Conservation (phyloP, 2,329 filamentous ascomycete genomes). For the Xylariaceae sp. region DNA sequence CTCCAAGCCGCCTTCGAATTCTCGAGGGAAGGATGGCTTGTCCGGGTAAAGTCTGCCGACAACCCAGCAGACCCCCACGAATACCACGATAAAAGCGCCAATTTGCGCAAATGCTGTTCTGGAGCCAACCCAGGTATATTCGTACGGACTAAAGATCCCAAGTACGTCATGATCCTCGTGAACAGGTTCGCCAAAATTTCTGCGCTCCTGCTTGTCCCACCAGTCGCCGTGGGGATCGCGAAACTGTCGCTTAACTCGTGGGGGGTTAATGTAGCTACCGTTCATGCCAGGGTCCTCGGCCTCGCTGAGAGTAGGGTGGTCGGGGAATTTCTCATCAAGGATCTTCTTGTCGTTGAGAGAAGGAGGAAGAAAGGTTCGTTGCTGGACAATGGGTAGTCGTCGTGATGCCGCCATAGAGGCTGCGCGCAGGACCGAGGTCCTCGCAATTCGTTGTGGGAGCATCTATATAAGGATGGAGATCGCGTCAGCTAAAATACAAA, state of each 20-base stretch:
- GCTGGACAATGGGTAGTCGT: slow-evolving; percentile 60
- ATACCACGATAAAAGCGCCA: slow-evolving; percentile 67
- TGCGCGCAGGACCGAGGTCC: slow-evolving; percentile 55
- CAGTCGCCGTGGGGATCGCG: slow-evolving; percentile 92
- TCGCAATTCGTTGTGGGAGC: slow-evolving; percentile 65
- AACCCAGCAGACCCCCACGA: slow-evolving; percentile 69
- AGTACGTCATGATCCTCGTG: slow-evolving; percentile 96
- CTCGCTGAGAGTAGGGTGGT: slow-evolving; percentile 56
- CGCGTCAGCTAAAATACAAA: neutral
- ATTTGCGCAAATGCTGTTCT: slow-evolving; percentile 73
- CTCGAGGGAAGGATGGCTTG: slow-evolving; percentile 69
- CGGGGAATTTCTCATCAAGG: slow-evolving; percentile 60
- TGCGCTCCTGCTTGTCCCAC: slow-evolving; percentile 97
- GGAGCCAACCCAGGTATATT: slow-evolving; percentile 82
- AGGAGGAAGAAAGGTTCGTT: slow-evolving; percentile 62
- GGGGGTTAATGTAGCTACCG: slow-evolving; percentile 82
- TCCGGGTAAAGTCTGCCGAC: slow-evolving; percentile 77
- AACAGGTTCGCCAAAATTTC: slow-evolving; percentile 94
- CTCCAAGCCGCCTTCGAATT: slow-evolving; percentile 75
- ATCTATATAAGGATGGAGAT: slow-evolving; percentile 51
- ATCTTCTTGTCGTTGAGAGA: slow-evolving; percentile 53
- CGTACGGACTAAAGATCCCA: slow-evolving; percentile 85
- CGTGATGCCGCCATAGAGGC: slow-evolving; percentile 50
- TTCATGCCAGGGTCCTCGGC: slow-evolving; percentile 76
- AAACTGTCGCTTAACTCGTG: slow-evolving; percentile 82